Percentiles rank a stretch among this genome's conserved stretches.
These are phyloP conservation scores for Truncatella angustata DNA, from an alignment of 2,329 filamentous ascomycete genomes.

Conservation along the genomic window DNA sequence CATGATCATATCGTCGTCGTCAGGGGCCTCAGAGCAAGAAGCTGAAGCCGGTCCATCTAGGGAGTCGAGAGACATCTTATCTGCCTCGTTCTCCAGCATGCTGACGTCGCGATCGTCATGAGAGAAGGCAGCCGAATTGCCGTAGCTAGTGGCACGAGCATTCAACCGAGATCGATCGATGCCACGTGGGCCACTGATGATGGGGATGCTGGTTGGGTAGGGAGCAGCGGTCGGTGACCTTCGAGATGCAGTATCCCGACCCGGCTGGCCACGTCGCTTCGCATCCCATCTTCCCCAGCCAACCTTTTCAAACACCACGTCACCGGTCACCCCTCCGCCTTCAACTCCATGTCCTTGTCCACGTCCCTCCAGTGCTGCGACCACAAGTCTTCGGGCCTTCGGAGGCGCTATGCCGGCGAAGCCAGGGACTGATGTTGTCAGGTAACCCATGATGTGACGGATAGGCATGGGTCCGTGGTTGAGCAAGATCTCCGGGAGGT, in stretches of 20 bases:
- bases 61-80: conserved; percentile 85
- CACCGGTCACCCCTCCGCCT: conserved; percentile 61
- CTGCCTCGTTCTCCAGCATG: conserved; percentile 81
- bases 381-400: conserved; percentile 87
- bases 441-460: conserved; percentile 89
- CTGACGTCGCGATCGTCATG: conserved; percentile 65
- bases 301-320: conserved; percentile 89
- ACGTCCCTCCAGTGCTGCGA: conserved; percentile 85
- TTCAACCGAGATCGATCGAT: conserved; percentile 48
- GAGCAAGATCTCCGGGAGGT: conserved; percentile 87
- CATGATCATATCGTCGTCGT: conserved; percentile 62
- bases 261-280: conserved; percentile 64
- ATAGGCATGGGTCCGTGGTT: conserved; percentile 90
- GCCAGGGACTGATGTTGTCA: conserved; percentile 89
- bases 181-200: conserved; percentile 44
- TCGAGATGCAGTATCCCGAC: conserved; percentile 40
- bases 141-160: conserved; percentile 58
- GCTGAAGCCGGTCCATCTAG: conserved; percentile 67
- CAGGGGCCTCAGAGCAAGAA: conserved; percentile 73
- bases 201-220: conserved; percentile 55
- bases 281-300: conserved; percentile 98
- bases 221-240: conserved; percentile 40
- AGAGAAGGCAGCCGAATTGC: conserved; percentile 73
- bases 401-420: conserved; percentile 86
- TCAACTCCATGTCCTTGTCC: conserved; percentile 52